Base-by-base conservation (phyloP, 176 grass and related monocot genomes). In the Triticum turgidum region DNA sequence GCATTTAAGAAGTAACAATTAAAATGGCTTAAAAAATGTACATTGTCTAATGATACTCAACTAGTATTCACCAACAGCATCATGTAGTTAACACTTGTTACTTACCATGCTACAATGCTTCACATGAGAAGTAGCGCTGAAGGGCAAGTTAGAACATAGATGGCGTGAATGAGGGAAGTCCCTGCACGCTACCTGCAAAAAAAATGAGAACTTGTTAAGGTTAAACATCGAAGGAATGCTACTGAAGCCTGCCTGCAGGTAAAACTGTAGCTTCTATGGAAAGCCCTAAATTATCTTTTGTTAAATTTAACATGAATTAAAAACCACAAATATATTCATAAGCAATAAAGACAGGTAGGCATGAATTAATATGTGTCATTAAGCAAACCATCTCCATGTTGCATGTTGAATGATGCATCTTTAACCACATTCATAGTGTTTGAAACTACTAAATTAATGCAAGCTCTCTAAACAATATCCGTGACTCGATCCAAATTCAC, bases 111-210 rank as follows among this genome's bases (percentile, higher is more conserved):
- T 69, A 79, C 97, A 99, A 79, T 93, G 78, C 76, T 94, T 90
- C 79, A 78, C 64, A 52, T 99, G 97, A 64, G 89, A 82, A 82
- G 97, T 94, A 61, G 63, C 81, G 77, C n/a, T 81, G 86, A 99
- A 99, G 37, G 97, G 90, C 45, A 91, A 94, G 85, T 92, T 93
- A 73, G 89, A 93, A 85, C 97, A 99, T 82, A 65, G 76, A 94
- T 99, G 90, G 3, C 97, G 97, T 13, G 97, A 83, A 83, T 99
- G 97, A 63, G 97, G 90, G 87, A 93, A 99, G 83, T 99, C 97
- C 38, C 97, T 89, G 87, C 97, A 99, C 45, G 97, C 97, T 72
- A 99, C 27, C 97, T 99, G 89, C 20, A 79, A 54, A 92, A 86
- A 24, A 39, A 77, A 77, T 56, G 56, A 32, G 35, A 21, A 82